Base-by-base conservation (phyloP, 495 filamentous ascomycete genomes). In the Aspergillus avenaceus region DNA sequence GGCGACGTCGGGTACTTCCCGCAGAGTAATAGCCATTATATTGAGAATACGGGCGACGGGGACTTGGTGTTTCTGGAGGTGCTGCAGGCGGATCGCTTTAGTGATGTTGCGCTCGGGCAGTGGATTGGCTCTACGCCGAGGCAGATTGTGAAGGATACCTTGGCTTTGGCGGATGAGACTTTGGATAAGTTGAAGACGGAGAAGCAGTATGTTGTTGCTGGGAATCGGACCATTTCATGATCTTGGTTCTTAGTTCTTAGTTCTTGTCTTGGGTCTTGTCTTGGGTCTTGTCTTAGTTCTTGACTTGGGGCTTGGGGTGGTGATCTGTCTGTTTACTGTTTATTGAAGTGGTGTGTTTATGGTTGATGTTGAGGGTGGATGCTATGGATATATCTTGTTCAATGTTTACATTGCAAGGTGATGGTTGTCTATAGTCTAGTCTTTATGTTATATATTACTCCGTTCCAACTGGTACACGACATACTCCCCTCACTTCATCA, bases 1-100 rank as follows among this genome's bases (percentile, higher is more conserved):
- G 86, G 86, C 23, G 87, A 88, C 49, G 84, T 88, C 0, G 85
- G 78, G 0, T 85, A 87, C 49, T 82, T 91, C 49, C 84, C 85
- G 0, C 66, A 76, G 56, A 77, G 75, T 2, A 75, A 75, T 43
- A 81, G 79, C 11, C 86, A 90, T 61, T 90, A 85, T 63, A 76
- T 90, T 47, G 84, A 91, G 70, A 90, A 90, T 54, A 81, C 79
- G 1, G 84, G 84, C 3, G 76, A 79, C 25, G 81, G 83, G 45
- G 85, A 87, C 54, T 64, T 86, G 28, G 70, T 87, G 12, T 82
- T 88, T 45, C 55, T 90, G 34, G 87, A 90, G 56, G 83, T 90
- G 2, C 67, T 90, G 52, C 78, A 85, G 56, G 83, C 84, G 0
- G 68, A 76, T 47, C 71, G 79, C 54, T 90, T 90, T 48, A 76